These are phyloP conservation scores for Penicillium crystallinum DNA, from an alignment of 495 filamentous ascomycete species.

Conservation along the genomic window DNA sequence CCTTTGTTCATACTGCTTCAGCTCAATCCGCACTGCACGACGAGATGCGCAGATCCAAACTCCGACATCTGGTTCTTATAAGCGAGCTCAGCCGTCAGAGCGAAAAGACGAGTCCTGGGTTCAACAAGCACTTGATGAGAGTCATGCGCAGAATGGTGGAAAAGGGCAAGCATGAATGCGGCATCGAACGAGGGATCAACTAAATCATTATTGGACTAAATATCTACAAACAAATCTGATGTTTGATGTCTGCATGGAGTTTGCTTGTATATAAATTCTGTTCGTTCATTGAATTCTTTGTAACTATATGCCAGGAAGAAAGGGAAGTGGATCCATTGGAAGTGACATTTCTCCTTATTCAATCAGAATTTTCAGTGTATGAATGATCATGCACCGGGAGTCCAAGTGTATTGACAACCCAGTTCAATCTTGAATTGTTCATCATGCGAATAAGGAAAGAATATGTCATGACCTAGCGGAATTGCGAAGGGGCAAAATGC, in stretches of 20 bases:
- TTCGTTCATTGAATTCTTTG: background rate
- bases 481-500: background rate
- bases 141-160: constrained; percentile 9
- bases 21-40: constrained; percentile 44
- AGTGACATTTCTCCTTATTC: constrained; percentile 15
- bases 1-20: constrained; percentile 45
- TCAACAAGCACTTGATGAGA: constrained; percentile 36
- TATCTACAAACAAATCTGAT: too few species aligned
- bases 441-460: constrained; percentile 29
- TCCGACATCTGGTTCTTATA: background rate
- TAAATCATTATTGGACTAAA: background rate
- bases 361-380: constrained; percentile 50
- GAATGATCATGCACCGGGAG: constrained; percentile 38
- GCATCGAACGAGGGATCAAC: background rate
- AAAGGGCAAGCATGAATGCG: constrained; percentile 1
- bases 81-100: constrained; percentile 3
- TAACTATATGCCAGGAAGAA: background rate
- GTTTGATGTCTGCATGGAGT: too few species aligned
- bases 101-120: constrained; percentile 30
- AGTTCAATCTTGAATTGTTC: constrained; percentile 38
- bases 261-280: background rate
- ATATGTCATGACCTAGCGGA: background rate
- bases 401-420: constrained; percentile 26
- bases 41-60: constrained; percentile 26
- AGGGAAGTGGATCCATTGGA: background rate